Evolutionary conservation across 805 yeast genomes (phyloP).

Genomic region (Pichia cephalocereana): DNA sequence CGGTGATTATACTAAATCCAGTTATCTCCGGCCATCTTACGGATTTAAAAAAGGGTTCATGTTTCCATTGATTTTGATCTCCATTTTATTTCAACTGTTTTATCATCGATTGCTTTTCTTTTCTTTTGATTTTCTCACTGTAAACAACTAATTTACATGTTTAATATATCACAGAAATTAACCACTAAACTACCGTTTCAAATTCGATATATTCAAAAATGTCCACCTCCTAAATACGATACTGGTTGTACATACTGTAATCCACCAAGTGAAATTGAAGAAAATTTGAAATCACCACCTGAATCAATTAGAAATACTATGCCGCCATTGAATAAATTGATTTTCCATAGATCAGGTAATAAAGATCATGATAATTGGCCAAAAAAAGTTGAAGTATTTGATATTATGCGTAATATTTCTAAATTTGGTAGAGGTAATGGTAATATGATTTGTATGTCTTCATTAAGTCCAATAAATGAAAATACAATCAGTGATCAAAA

Average conservation of each 20-base stretch:
- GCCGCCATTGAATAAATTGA: conserved; percentile 46
- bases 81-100: too few species aligned
- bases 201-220: conserved; percentile 14
- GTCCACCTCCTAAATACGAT: conserved; percentile 44
- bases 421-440: conserved; percentile 10
- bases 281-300: conserved; percentile 5
- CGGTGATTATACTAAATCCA: too few species aligned
- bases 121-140: not conserved
- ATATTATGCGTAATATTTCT: conserved; percentile 25
- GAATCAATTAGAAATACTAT: conserved; percentile 37
- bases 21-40: too few species aligned
- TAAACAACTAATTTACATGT: not conserved
- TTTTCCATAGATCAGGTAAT: conserved; percentile 40
- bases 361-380: conserved; percentile 34
- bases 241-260: conserved; percentile 57
- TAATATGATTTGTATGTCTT: conserved; percentile 5
- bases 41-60: too few species aligned
- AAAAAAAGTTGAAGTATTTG: conserved; percentile 39
- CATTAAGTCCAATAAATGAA: not conserved
- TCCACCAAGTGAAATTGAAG: conserved; percentile 20
- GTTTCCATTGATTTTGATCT: too few species aligned
- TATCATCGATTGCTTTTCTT: not conserved
- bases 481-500: not conserved
- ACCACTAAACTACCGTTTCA: not conserved
- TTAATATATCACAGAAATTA: not conserved